Base-by-base conservation (phyloP, 371 early-diverging fungal species). In the Mucor circinelloides region DNA sequence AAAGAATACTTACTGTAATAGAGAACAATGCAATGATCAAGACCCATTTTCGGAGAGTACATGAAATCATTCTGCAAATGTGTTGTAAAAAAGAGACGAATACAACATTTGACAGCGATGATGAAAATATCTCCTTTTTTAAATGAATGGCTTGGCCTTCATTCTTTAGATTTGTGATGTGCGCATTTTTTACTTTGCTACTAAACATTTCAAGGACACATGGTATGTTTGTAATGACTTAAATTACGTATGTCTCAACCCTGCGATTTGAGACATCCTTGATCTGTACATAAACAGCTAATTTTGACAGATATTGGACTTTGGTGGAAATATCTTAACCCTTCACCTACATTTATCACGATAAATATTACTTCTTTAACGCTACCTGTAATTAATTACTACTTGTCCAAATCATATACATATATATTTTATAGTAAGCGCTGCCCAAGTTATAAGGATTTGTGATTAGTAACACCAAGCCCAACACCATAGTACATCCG, bases 1-100 rank as follows among this genome's bases (percentile, higher is more conserved):
- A 38, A 15, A 15, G 19, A 10, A 42, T 9, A 42, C 64, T 64
- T 56, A 56, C 64, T 31, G 28, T 40, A 7, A 56, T 42, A 1
- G 55, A 64, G 27, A 64, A 44, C 4, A 56, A 19, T 40, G 44
- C 57, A 30, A 64, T 31, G 19, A 64, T 56, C 19, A 64, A 64
- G 13, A 44, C 28, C 64, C 64, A 64, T 44, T 42, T 40, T 13
- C 57, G 64, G 4, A 42, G 10, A 19, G n/a, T 30, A 32, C 56
- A 42, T 55, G 64, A 64, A 27, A 64, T 31, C 57, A 56, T 63
- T 12, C 13, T 55, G 46, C 12, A 9, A 6, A 54, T 54, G 28
- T 58, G 17, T 32, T 52, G 9, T 40, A 55, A 38, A 38, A 28
- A 4, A 30, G 31, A 55, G 19, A 31, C 12, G 34, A 55, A 32